Evolutionary conservation across 768 basidiomycete genomes (phyloP), one percentile per base, ranked within the genome.

Genomic region (Gloeophyllum trabeum): DNA sequence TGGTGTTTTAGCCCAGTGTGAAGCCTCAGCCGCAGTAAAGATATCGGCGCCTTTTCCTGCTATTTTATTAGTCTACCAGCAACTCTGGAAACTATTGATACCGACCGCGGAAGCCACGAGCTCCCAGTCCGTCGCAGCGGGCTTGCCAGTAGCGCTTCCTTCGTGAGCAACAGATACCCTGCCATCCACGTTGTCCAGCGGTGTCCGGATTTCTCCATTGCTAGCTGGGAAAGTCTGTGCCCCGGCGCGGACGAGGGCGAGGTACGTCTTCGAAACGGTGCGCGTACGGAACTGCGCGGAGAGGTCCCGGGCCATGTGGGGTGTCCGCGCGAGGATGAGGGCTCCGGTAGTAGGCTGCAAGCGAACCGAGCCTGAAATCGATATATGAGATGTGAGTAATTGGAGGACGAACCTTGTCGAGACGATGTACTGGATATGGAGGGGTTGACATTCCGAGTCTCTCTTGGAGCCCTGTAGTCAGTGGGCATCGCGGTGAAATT

Each of bases 1-100:
- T 84, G 81, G 44, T 84, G 81, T 54, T 83, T 83, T 42, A 73
- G 56, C 13, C 80, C 81, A 13, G 81, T 82, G 39, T 71, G 58
- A 16, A 80, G 64, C 7, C 61, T 65, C 13, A 84, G 62, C 28
- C 65, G 66, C 30, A 84, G 56, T 39, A 85, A 64, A 1, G 78
- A 73, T 22, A 82, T 42, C 16, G 79, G 78, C 3, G 35, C 44
- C 10, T 10, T 37, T 37, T 7, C 20, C 36, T 37, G 20, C 20
- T 37, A 7, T 13, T 7, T 10, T 7, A 37, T 10, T 10, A 7
- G 36, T 37, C 10, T 10, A 6, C 20, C 10, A 7, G 10, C 7
- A 19, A 37, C 13, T 7, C 7, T 7, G 7, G 36, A 10, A 7
- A 10, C 7, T 21, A 21, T 37, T 21, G 10, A 37, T 23, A 62